Percentiles rank a stretch among this genome's conserved stretches.
These are phyloP conservation scores for Macadamia tetraphylla DNA, from an alignment of 164 flowering plant genomes.

Conservation along the genomic window DNA sequence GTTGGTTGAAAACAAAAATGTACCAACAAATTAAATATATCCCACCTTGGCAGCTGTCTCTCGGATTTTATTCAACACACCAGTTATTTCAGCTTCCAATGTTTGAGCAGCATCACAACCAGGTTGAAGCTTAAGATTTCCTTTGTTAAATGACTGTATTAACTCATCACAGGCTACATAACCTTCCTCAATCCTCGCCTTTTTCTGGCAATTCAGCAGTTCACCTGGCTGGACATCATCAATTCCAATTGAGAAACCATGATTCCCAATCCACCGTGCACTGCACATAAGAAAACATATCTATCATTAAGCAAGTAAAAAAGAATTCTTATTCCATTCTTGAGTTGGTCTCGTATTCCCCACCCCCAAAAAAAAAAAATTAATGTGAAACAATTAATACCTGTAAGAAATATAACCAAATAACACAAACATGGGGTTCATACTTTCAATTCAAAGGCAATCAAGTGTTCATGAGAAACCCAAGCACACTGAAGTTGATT, in stretches of 20 bases:
- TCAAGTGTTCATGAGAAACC: too few relatives aligned
- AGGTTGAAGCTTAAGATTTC: conserved; percentile 53
- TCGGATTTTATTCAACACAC: conserved; percentile 58
- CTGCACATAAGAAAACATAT: conserved; percentile 32
- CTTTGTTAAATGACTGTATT: conserved; percentile 49
- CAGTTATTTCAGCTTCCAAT: conserved; percentile 64
- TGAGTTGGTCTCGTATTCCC: too few relatives aligned
- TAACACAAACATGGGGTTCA: too few relatives aligned
- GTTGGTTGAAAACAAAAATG: neutral
- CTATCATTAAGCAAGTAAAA: neutral
- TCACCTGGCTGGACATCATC: conserved; percentile 89
- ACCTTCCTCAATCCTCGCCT: conserved; percentile 34
- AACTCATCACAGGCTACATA: conserved; percentile 47
- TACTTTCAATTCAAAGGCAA: too few relatives aligned
- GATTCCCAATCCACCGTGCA: conserved; percentile 99
- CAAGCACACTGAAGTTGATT: too few relatives aligned
- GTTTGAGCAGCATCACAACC: conserved; percentile 91
- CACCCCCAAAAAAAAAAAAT: too few relatives aligned
- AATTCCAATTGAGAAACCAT: conserved; percentile 97
- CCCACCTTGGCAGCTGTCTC: conserved; percentile 59
- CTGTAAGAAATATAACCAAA: too few relatives aligned
- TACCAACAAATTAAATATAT: conserved; percentile 1
- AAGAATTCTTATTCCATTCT: neutral
- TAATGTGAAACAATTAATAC: too few relatives aligned
- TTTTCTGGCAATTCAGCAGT: conserved; percentile 36